phyloP scores from a whole-genome alignment of 768 basidiomycete genomes.

The Phaffia tasmanica region DNA sequence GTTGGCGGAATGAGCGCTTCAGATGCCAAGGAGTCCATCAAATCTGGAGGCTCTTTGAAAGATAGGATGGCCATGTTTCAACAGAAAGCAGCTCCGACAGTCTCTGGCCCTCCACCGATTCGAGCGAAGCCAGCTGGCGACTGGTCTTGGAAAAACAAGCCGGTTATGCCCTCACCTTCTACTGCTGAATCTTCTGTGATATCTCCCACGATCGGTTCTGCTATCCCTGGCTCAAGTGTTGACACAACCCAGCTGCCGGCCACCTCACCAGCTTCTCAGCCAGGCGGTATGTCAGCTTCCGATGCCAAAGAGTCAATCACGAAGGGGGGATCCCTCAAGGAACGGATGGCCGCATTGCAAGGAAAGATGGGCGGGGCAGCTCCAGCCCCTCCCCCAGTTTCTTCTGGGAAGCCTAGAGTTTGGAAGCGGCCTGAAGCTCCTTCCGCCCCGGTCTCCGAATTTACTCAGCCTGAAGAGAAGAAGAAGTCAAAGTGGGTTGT shows the following conservation, averaged over 20 bases:
- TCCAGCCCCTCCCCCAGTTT: conserved; percentile 50
- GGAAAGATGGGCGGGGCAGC: conserved; percentile 43
- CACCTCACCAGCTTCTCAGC: conserved; percentile 6
- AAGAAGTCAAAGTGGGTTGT: conserved; percentile 25
- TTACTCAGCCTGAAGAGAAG: conserved; percentile 12
- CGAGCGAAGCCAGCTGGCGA: conserved; percentile 23
- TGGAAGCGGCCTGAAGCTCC: conserved; percentile 64
- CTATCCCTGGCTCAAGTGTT: neutral
- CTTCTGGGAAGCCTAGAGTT: conserved; percentile 55
- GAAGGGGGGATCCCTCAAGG: conserved; percentile 65
- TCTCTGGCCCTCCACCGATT: conserved; percentile 16
- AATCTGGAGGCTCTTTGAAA: conserved; percentile 17
- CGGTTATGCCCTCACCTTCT: neutral
- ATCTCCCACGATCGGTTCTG: neutral
- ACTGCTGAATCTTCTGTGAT: neutral
- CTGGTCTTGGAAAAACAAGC: conserved; percentile 26
- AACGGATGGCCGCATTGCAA: conserved; percentile 88
- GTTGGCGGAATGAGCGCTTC: conserved; percentile 25
- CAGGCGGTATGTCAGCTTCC: conserved; percentile 44
- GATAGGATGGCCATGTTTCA: conserved; percentile 28
- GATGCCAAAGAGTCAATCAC: conserved; percentile 83
- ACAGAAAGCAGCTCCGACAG: conserved; percentile 6
- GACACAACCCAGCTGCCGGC: neutral
- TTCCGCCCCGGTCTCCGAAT: conserved; percentile 34
- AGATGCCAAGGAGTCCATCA: conserved; percentile 24